Conservation (phyloP, 192 early-diverging fungal genomes). For the Dissophora globulifera region DNA sequence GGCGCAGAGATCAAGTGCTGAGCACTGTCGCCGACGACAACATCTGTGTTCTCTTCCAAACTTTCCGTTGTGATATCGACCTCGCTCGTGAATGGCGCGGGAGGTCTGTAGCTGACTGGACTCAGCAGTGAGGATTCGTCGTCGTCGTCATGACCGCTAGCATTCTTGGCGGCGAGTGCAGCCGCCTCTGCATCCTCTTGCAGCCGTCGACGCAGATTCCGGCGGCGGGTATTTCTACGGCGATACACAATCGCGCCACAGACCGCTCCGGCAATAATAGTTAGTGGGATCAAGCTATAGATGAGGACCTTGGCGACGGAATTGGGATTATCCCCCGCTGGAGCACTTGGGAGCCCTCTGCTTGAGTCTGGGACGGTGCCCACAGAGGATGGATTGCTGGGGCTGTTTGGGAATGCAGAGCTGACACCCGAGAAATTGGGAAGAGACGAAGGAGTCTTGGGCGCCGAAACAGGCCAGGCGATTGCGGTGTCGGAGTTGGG, state of each 20-base stretch:
- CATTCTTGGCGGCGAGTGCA: neutral
- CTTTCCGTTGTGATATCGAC: constrained; percentile 37
- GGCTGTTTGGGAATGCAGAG: neutral
- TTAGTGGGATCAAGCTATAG: constrained; percentile 32
- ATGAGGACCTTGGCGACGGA: constrained; percentile 9
- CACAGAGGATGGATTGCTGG: neutral
- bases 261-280: constrained; percentile 23
- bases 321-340: too few species aligned
- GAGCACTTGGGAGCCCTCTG: too few species aligned
- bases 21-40: neutral
- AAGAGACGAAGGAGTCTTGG: neutral
- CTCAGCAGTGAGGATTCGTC: constrained; percentile 33
- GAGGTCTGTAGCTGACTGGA: constrained; percentile 37
- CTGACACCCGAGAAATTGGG: constrained; percentile 13
- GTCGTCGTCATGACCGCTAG: constrained; percentile 1
- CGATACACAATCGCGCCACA: constrained; percentile 44
- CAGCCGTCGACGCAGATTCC: constrained; percentile 13
- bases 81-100: constrained; percentile 40
- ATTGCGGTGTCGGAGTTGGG: neutral
- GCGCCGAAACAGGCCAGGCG: neutral
- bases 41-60: constrained; percentile 13
- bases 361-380: too few species aligned
- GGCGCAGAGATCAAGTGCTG: constrained; percentile 35
- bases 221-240: constrained; percentile 21
- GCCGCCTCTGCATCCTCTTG: constrained; percentile 27